Conservation (phyloP, 257 asterid genomes). For the Anisodus tanguticus region DNA sequence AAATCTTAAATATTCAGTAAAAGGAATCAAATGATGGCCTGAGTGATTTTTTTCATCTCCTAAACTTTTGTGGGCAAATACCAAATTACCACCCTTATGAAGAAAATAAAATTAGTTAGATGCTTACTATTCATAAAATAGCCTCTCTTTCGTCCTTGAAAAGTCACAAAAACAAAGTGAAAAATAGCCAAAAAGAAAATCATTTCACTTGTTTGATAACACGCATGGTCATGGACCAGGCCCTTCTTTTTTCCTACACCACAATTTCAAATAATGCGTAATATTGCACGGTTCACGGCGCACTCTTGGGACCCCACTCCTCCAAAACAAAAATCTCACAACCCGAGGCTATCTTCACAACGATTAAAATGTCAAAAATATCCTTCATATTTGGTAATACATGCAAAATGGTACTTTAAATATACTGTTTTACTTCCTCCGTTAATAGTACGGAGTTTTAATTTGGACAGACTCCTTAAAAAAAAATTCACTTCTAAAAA, state of each 20-base stretch:
- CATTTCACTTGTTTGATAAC: slow-evolving; percentile 15
- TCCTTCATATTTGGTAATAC: background rate
- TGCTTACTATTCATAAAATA: background rate
- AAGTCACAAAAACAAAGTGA: background rate
- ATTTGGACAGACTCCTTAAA: too few species aligned
- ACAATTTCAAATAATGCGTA: too few species aligned
- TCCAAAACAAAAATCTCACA: background rate
- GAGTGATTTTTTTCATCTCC: background rate
- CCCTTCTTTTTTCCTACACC: background rate
- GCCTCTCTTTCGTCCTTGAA: background rate
- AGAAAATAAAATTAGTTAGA: background rate
- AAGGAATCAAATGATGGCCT: too few species aligned
- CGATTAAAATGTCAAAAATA: background rate
- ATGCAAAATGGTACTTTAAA: too few species aligned
- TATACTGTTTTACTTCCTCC: too few species aligned
- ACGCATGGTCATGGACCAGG: slow-evolving; percentile 11
- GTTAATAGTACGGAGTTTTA: too few species aligned
- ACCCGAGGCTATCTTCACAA: background rate
- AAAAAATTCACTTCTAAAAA: too few species aligned
- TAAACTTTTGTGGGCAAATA: background rate
- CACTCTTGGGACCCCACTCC: background rate
- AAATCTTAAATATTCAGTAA: too few species aligned
- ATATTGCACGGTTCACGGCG: too few species aligned
- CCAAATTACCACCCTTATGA: background rate
- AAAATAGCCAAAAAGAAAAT: background rate